Evolutionary conservation across 768 basidiomycete species (phyloP).

Genomic region (Mycena galopus): DNA sequence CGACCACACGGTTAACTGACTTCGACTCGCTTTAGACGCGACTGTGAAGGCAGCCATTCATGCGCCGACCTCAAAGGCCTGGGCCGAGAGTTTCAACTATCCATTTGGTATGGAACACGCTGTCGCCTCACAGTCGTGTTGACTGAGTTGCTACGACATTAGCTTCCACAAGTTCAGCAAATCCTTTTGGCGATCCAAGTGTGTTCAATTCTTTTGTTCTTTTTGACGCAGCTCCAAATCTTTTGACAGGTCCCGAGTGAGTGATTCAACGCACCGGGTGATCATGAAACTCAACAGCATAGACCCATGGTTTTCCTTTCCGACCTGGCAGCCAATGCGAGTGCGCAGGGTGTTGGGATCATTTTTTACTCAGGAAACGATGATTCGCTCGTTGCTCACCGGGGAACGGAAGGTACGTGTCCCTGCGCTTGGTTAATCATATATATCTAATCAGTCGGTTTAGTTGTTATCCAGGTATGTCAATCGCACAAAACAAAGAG

Average conservation of each 20-base stretch:
- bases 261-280: neutral
- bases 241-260: conserved; percentile 36
- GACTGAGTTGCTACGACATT: neutral
- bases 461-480: conserved; percentile 54
- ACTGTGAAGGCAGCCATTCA: conserved; percentile 71
- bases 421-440: neutral
- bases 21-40: conserved; percentile 50
- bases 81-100: conserved; percentile 47
- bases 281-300: neutral
- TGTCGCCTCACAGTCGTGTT: neutral
- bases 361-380: conserved; percentile 64
- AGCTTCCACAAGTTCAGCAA: neutral
- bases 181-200: conserved; percentile 31
- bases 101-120: conserved; percentile 44
- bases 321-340: conserved; percentile 61
- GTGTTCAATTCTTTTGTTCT: neutral
- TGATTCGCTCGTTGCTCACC: conserved; percentile 61
- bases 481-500: neutral
- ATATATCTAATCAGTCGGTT: conserved; percentile 9
- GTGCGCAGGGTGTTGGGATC: conserved; percentile 50
- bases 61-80: conserved; percentile 71
- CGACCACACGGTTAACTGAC: neutral
- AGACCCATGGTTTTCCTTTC: conserved; percentile 63
- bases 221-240: neutral
- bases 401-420: conserved; percentile 58